Evolutionary conservation across 1,284 basidiomycete species (phyloP).

Genomic region (Salmacisia buchloeana): DNA sequence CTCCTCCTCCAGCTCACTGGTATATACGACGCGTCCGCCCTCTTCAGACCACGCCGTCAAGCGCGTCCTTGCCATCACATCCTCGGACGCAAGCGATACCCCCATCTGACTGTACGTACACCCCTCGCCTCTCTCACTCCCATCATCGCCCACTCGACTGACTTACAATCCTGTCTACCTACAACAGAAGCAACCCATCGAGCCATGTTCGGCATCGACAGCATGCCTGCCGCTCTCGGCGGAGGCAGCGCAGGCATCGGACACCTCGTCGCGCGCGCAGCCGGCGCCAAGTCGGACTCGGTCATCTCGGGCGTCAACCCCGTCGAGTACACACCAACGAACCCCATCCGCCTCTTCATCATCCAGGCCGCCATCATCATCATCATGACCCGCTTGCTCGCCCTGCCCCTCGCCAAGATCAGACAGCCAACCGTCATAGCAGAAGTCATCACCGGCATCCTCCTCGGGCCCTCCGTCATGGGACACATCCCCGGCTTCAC

Average conservation of each 20-base stretch:
- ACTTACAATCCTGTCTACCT: neutral
- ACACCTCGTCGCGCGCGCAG: neutral
- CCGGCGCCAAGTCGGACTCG: conserved; percentile 28
- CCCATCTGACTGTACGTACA: too few species aligned
- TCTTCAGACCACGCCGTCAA: too few species aligned
- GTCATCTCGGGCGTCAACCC: conserved; percentile 67
- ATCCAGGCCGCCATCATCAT: conserved; percentile 64
- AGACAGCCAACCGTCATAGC: conserved; percentile 80
- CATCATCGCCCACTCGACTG: neutral
- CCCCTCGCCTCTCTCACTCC: neutral
- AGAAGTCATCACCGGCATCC: conserved; percentile 76
- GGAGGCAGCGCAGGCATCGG: neutral
- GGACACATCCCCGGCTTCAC: conserved; percentile 45
- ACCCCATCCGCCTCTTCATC: conserved; percentile 77
- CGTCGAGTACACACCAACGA: conserved; percentile 57
- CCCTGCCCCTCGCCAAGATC: conserved; percentile 61
- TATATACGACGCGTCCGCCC: too few species aligned
- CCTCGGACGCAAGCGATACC: too few species aligned
- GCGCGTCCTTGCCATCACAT: too few species aligned
- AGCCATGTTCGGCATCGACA: neutral
- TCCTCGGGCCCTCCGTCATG: conserved; percentile 55
- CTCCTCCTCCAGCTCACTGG: too few species aligned
- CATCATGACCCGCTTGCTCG: conserved; percentile 66
- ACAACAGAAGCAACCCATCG: too few species aligned
- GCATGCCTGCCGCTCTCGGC: neutral